Base-by-base conservation (phyloP, 345 rosid genomes). In the Streptanthus diversifolius region DNA sequence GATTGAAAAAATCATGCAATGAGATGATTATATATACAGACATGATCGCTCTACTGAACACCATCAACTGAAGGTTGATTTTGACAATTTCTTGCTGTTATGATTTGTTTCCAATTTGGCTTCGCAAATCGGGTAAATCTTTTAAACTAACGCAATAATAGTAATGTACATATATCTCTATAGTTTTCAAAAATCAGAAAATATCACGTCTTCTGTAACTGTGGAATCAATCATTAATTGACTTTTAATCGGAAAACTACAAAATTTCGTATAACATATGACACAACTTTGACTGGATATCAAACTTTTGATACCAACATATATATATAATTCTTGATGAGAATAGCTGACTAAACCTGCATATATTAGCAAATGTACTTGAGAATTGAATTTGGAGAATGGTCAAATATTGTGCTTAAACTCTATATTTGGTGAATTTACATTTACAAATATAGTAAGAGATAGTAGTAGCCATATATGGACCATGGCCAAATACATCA, bases 381-480 rank as follows among this genome's bases (percentile, higher is more conserved):
- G 5, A 29, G 32, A 29, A 29, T 29, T 29, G 32, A n/a, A n/a
- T n/a, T n/a, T n/a, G n/a, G n/a, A n/a, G n/a, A n/a, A n/a, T n/a
- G n/a, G n/a, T n/a, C n/a, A n/a, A n/a, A n/a, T n/a, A n/a, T n/a
- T n/a, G n/a, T n/a, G n/a, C n/a, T n/a, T n/a, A n/a, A n/a, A n/a
- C n/a, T n/a, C n/a, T n/a, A n/a, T n/a, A n/a, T 52, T 29, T 58
- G 63, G 63, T 58, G 44, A 58, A 18, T 12, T 57, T 57, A 57
- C 27, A 33, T 33, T 5, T 57, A 57, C 27, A 35, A 5, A 33
- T 57, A 32, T 37, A 59, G 0, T 13, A 59, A 33, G 48, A 22
- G 37, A 33, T 58, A 60, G 43, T 58, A 60, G 43, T 45, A 70
- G 9, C 17, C 19, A 60, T 60, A 8, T 47, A 6, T 71, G 22